Evolutionary conservation across 495 filamentous ascomycete species (phyloP).

Genomic region (Sphaerosporella brunnea): DNA sequence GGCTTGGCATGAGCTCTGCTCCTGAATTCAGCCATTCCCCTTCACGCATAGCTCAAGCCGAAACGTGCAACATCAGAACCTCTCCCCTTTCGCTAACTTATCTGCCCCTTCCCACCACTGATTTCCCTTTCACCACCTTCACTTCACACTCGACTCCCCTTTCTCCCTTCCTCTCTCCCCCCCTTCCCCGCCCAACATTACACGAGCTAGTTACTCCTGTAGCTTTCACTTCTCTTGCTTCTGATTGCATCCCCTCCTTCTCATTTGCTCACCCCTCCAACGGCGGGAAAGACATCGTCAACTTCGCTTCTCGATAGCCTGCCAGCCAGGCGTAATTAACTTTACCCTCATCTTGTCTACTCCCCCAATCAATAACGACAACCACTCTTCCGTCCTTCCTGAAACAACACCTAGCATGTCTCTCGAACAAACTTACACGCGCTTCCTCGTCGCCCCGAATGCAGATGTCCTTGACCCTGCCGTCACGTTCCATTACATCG

Average conservation of each 20-base stretch:
- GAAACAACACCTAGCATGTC: constrained; percentile 34
- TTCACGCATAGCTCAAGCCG: too few relatives aligned
- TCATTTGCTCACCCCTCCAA: background rate
- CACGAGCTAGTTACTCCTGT: background rate
- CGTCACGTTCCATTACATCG: constrained; percentile 77
- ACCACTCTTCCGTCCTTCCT: background rate
- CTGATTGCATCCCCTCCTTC: background rate
- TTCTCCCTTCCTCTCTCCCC: background rate
- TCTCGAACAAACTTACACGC: constrained; percentile 52
- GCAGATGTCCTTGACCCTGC: constrained; percentile 45
- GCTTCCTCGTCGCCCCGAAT: constrained; percentile 56
- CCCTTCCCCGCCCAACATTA: background rate
- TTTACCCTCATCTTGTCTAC: background rate
- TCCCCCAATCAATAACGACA: background rate
- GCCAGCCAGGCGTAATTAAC: constrained; percentile 3
- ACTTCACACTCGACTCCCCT: background rate
- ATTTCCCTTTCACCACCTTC: background rate
- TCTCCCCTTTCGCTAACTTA: too few relatives aligned
- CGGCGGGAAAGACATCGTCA: too few relatives aligned
- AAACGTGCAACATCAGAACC: too few relatives aligned
- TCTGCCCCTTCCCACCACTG: background rate
- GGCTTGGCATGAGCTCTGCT: too few relatives aligned
- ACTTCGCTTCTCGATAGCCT: background rate
- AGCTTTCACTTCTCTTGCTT: background rate
- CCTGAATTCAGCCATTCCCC: too few relatives aligned